A percentile compares a stretch with the other conserved stretches of the same genome.
Conservation (phyloP, 176 grass and related monocot genomes). For the Triticum turgidum region DNA sequence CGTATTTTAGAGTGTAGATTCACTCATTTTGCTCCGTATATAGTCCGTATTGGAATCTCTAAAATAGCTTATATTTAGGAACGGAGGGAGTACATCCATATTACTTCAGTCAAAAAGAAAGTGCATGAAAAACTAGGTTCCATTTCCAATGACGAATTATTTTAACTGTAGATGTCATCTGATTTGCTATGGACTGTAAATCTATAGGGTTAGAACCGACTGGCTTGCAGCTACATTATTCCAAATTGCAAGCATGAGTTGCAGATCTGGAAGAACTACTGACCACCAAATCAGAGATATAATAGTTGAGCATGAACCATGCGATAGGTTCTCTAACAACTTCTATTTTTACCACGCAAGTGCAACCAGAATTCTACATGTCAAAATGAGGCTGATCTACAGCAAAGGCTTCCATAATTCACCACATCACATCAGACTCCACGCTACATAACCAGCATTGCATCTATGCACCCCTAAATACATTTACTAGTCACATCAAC, state of each 20-base stretch:
- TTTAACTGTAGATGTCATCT: background rate
- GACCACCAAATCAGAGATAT: conserved; percentile 8
- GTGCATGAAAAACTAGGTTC: background rate
- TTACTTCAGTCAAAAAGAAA: background rate
- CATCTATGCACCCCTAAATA: background rate
- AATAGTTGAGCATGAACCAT: background rate
- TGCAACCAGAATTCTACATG: background rate
- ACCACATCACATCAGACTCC: background rate
- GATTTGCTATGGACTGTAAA: background rate
- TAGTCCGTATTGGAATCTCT: too few relatives aligned
- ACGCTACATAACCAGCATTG: background rate
- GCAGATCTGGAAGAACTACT: background rate
- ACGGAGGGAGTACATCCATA: background rate
- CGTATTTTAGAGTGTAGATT: too few relatives aligned
- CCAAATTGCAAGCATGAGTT: background rate
- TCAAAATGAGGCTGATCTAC: background rate
- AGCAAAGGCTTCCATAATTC: background rate
- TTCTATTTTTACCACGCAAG: background rate
- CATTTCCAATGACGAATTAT: background rate
- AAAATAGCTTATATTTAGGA: too few relatives aligned
- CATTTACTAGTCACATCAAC: conserved; percentile 11
- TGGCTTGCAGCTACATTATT: background rate
- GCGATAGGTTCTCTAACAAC: background rate
- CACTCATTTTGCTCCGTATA: too few relatives aligned
- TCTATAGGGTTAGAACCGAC: background rate